Evolutionary conservation across 257 asterid species (phyloP), one percentile per base, ranked within the genome.

Genomic region (Ballota nigra): DNA sequence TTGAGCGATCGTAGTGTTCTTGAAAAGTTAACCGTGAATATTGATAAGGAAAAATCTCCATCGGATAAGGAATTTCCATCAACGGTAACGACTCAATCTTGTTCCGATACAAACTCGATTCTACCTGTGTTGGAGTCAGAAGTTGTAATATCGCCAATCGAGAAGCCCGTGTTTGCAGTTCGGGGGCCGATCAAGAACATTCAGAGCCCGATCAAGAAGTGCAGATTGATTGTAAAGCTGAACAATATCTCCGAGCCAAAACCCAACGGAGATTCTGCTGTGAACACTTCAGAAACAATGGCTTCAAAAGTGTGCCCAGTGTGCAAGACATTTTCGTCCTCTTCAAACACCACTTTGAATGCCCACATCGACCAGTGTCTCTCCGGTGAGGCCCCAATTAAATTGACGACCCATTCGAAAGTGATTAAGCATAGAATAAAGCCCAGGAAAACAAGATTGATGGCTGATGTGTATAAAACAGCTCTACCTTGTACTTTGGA

Each of bases 361-460:
- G 99, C 99, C 26, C 99, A 94, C 69, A 94, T 94, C 4, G 99
- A 94, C 77, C 98, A 88, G 68, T 94, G 99, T 67, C 98, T 94
- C 71, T 88, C 98, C 68, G 93, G 86, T 19, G 95, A 82, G 77
- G 76, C 92, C 45, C 38, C 85, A 0, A 23, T 77, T 19, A 85
- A 86, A 74, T 74, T 82, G 83, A 77, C 86, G 0, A 53, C 82
- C 52, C 80, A 75, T 83, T 19, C 87, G 0, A 83, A 77, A 76
- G 90, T 71, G 71, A 71, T 80, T 40, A 94, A 84, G 88, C 88
- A 86, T 80, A 88, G 83, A 86, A 79, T 89, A 76, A 91, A 84
- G 85, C 85, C 92, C 19, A 84, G 89, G 81, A 91, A 87, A 75
- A 79, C 85, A 2, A 92, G 79, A 74, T 76, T 80, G 78, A 88